These are phyloP conservation scores for Batkoa obscura DNA, from an alignment of 371 early-diverging fungal genomes.

Conservation along the genomic window DNA sequence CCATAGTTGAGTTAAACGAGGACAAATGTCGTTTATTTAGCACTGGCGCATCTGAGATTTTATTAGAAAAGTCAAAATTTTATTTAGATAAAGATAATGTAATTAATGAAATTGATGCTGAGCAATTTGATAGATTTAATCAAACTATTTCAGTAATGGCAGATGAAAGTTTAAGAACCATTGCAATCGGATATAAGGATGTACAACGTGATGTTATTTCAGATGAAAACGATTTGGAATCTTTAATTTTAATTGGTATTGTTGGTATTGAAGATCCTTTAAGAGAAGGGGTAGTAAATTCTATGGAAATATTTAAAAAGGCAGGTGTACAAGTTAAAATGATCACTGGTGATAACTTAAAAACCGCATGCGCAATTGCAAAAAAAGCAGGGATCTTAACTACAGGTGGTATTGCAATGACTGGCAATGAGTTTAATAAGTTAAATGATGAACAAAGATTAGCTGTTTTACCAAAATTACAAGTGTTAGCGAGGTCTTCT, in stretches of 20 bases:
- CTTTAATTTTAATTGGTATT: conserved; percentile 54
- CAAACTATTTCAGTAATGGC: conserved; percentile 54
- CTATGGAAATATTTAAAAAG: conserved; percentile 53
- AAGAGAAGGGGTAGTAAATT: conserved; percentile 67
- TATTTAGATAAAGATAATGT: conserved; percentile 34
- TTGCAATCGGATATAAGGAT: conserved; percentile 63
- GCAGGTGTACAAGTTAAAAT: conserved; percentile 91
- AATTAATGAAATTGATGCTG: conserved; percentile 23
- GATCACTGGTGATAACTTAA: conserved; percentile 92
- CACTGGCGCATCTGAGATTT: conserved; percentile 74
- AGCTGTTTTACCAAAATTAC: conserved; percentile 58
- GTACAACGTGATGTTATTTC: conserved; percentile 17
- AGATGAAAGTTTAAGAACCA: conserved; percentile 68
- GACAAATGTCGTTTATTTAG: conserved; percentile 45
- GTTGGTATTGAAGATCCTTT: conserved; percentile 89
- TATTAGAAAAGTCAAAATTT: conserved; percentile 24
- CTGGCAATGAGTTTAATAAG: conserved; percentile 74
- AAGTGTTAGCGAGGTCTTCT: conserved; percentile 81
- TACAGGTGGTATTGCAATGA: conserved; percentile 65
- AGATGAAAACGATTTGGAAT: conserved; percentile 31
- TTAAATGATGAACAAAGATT: conserved; percentile 59
- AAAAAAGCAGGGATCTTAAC: conserved; percentile 67
- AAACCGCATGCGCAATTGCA: conserved; percentile 80
- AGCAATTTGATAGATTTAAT: conserved; percentile 21
- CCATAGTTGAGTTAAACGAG: too few relatives aligned